A percentile compares a stretch with the other conserved stretches of the same genome.
Conservation (phyloP, 129 eudicot species). For the carrot (Daucus carota) region DNA sequence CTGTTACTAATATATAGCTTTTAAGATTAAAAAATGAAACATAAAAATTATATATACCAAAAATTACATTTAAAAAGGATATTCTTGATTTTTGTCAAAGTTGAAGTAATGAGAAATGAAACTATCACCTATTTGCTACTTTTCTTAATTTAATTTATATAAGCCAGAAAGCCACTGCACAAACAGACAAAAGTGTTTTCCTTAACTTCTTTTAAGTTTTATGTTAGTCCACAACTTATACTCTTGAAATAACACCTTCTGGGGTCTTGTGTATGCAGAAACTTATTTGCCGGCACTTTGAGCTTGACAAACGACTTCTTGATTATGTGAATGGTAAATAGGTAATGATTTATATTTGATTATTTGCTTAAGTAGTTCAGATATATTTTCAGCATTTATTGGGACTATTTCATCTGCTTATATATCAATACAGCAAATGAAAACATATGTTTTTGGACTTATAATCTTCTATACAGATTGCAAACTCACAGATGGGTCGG, state of each 20-base stretch:
- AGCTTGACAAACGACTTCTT: constrained; percentile 80
- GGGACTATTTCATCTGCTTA: not conserved
- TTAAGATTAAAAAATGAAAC: not conserved
- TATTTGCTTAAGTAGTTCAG: not conserved
- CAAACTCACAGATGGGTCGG: not conserved
- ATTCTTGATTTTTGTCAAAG: not conserved
- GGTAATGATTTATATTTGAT: constrained; percentile 17
- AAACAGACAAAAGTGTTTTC: not conserved
- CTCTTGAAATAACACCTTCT: not conserved
- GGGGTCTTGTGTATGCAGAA: constrained; percentile 47
- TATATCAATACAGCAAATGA: not conserved
- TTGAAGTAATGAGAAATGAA: not conserved
- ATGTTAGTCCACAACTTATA: not conserved
- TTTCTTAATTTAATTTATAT: not conserved
- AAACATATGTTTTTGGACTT: not conserved
- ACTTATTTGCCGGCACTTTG: constrained; percentile 72
- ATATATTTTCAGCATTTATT: not conserved
- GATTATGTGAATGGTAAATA: constrained; percentile 81
- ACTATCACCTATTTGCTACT: not conserved
- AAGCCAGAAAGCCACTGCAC: not conserved
- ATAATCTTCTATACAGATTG: not conserved
- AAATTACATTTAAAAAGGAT: not conserved
- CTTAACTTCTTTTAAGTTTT: not conserved
- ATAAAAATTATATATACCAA: not conserved
- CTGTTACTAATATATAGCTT: not conserved